phyloP scores from a whole-genome alignment of 768 basidiomycete species.

The Baorangia bicolor region DNA sequence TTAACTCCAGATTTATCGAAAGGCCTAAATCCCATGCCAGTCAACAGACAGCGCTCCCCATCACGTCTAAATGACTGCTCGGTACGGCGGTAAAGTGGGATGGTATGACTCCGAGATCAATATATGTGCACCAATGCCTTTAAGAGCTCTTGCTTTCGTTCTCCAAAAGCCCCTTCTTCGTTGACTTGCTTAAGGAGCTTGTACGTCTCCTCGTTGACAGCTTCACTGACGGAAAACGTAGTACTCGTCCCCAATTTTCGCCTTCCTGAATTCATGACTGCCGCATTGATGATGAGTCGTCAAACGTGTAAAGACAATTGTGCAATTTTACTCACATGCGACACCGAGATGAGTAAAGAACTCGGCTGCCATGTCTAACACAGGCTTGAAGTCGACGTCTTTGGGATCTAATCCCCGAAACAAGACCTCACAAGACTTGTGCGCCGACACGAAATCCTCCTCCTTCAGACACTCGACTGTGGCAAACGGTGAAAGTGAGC shows the following conservation, averaged over 20 bases:
- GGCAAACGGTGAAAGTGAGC: no score
- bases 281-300: no score
- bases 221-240: not conserved
- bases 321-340: no score
- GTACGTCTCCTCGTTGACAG: not conserved
- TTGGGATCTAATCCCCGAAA: no score
- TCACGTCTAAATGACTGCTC: conserved; percentile 6
- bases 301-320: no score
- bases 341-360: no score
- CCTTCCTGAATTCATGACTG: conserved; percentile 1
- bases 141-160: not conserved
- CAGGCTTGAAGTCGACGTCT: no score
- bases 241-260: not conserved
- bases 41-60: not conserved
- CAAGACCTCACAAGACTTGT: no score
- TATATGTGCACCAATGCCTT: conserved; percentile 5
- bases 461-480: no score
- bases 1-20: not conserved
- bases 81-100: not conserved
- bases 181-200: not conserved
- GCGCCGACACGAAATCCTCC: no score
- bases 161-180: not conserved
- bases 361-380: no score
- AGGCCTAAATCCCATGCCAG: not conserved
- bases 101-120: not conserved